A percentile compares a stretch with the other conserved stretches of the same genome.
These are phyloP conservation scores for Ustilago sp. DNA, from an alignment of 1,284 basidiomycete species.

Conservation along the genomic window DNA sequence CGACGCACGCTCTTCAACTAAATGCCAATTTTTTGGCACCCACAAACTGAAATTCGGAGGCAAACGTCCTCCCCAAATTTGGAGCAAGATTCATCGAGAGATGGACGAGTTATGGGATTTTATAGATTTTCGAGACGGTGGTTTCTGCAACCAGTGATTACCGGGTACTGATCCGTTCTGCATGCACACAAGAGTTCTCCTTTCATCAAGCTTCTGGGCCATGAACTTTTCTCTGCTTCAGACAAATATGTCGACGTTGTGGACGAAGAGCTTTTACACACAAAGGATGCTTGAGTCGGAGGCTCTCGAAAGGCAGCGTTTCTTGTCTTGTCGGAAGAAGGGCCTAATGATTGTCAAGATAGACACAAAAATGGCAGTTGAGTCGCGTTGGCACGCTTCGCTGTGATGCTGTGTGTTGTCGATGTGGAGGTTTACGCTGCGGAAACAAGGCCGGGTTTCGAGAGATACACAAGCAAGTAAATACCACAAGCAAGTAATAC, in stretches of 20 bases:
- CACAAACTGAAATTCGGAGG: no score
- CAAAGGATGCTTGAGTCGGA: background rate
- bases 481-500: no score
- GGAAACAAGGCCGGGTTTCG: background rate
- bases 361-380: conserved; percentile 7
- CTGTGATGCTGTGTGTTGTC: conserved; percentile 11
- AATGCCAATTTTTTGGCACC: no score
- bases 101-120: background rate
- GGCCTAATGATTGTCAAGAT: background rate
- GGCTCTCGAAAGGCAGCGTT: background rate
- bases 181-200: no score
- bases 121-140: background rate
- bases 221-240: no score
- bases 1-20: no score
- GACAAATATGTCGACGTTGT: background rate
- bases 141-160: background rate
- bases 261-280: background rate
- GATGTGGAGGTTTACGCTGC: conserved; percentile 4
- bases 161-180: no score
- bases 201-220: no score
- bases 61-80: no score
- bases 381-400: conserved; percentile 2
- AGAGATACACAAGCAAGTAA: background rate
- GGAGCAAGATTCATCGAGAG: background rate
- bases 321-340: background rate